A percentile compares a stretch with the other conserved stretches of the same genome.
Conservation (phyloP, 2,329 filamentous ascomycete species). For the Nigrospora sphaerica region DNA sequence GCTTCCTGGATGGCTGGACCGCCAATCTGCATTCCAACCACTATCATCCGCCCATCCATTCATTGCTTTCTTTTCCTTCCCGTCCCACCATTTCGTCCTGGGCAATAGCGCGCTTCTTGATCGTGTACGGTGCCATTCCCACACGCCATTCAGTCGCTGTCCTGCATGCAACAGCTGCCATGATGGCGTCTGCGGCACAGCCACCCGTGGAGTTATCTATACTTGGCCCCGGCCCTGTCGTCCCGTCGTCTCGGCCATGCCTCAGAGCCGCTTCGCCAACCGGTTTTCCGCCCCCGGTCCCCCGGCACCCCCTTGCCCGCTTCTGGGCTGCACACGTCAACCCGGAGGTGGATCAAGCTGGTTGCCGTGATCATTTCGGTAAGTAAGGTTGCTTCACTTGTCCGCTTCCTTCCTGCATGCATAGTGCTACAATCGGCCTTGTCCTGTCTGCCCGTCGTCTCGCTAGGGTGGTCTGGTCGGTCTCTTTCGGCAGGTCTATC, state of each 20-base stretch:
- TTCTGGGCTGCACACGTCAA: slow-evolving; percentile 44
- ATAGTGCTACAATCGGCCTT: background rate
- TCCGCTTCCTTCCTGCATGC: slow-evolving; percentile 2
- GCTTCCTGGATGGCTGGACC: too few relatives aligned
- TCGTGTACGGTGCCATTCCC: background rate
- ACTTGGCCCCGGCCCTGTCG: slow-evolving; percentile 10
- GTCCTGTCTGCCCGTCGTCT: background rate
- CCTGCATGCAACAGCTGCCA: slow-evolving; percentile 1
- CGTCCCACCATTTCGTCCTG: too few relatives aligned
- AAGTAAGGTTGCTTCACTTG: slow-evolving; percentile 14
- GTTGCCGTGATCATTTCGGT: slow-evolving; percentile 51
- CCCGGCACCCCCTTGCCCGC: slow-evolving; percentile 1
- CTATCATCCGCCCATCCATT: too few relatives aligned
- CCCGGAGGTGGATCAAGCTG: slow-evolving; percentile 39
- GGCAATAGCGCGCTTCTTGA: background rate
- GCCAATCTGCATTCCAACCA: too few relatives aligned
- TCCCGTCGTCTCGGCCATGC: slow-evolving; percentile 11
- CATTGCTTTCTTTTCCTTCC: too few relatives aligned
- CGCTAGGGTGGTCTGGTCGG: background rate
- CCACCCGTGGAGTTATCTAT: slow-evolving; percentile 13
- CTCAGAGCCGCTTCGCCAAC: background rate
- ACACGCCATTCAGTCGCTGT: slow-evolving; percentile 3
- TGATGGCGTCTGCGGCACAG: slow-evolving; percentile 3
- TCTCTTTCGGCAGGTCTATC: background rate
- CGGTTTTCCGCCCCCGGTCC: slow-evolving; percentile 1